Conservation (phyloP, 441 rosid species). For the Mallotus japonicus region DNA sequence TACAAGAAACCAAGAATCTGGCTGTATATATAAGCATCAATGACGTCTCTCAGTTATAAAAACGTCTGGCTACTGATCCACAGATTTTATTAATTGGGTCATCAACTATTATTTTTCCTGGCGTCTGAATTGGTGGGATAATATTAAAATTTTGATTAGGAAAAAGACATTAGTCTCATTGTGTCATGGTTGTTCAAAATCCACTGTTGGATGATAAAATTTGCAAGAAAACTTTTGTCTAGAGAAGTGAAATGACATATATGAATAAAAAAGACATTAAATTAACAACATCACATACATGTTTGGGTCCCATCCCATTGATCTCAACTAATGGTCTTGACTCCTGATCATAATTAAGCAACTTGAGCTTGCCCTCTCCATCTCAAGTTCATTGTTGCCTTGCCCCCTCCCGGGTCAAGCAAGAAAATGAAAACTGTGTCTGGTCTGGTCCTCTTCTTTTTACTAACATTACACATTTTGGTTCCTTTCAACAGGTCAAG, state of each 20-base stretch:
- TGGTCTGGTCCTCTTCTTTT: neutral
- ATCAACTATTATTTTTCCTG: neutral
- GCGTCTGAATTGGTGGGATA: slow-evolving; percentile 5
- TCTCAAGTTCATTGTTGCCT: neutral
- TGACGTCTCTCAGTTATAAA: neutral
- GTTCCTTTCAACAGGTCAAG: neutral
- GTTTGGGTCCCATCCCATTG: slow-evolving; percentile 20
- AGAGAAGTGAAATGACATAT: slow-evolving; percentile 19
- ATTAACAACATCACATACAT: slow-evolving; percentile 1
- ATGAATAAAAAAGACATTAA: slow-evolving; percentile 5
- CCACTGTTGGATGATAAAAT: neutral
- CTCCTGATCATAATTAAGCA: neutral
- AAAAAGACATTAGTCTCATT: slow-evolving; percentile 16
- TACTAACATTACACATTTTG: neutral
- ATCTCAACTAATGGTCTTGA: neutral
- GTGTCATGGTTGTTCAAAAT: slow-evolving; percentile 27
- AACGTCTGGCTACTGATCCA: slow-evolving; percentile 16
- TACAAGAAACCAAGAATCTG: neutral
- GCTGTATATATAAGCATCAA: neutral
- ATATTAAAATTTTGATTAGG: neutral
- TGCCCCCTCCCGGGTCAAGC: neutral
- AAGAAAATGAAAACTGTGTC: neutral
- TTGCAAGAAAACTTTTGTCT: slow-evolving; percentile 1
- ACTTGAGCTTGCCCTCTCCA: neutral
- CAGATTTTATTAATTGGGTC: neutral